Base-by-base conservation (phyloP, 768 basidiomycete species). In the Hericium coralloides region DNA sequence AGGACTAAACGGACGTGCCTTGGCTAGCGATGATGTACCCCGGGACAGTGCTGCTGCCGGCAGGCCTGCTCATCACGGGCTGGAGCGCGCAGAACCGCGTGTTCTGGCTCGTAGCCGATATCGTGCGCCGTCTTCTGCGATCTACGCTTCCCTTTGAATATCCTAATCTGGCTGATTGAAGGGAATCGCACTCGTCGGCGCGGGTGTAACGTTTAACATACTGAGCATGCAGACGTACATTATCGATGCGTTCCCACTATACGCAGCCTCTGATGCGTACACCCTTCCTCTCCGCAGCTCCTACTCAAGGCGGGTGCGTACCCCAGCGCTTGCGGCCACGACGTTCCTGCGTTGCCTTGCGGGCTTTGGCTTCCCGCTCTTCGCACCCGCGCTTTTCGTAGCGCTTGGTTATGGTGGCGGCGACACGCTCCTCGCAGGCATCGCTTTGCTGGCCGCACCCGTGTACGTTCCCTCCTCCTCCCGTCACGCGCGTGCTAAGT, bases 321-420 rank as follows among this genome's bases (percentile, higher is more conserved):
- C 69, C 69, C 56, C 55, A 80, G 84, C 86, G 3, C 69, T 91
- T 12, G 86, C 86, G 0, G 85, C 85, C 0, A 80, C 81, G 20
- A 71, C 83, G 0, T 85, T 69, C 65, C 66, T 89, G 10, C 81
- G 89, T 25, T 81, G 84, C 0, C 55, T 88, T 0, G 79, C 81
- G 1, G 89, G 89, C 0, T 90, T 88, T 53, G 82, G 77, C 1
- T 89, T 92, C 65, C 89, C 89, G 2, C 70, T 91, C n/a, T 91
- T 91, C 62, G 85, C 83, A 3, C 82, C 84, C 20, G 72, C 77
- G 38, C 85, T 90, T 81, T 89, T 79, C 68, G 66, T 72, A 1
- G 70, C 72, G 15, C 72, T 90, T 0, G 89, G 87, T 4, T 85
- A 84, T 56, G 89, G 88, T 0, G 84, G 82, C 59, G 85, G 85